A percentile compares a stretch with the other conserved stretches of the same genome.
phyloP scores from a whole-genome alignment of 1,284 basidiomycete genomes.

The Abortiporus biennis region DNA sequence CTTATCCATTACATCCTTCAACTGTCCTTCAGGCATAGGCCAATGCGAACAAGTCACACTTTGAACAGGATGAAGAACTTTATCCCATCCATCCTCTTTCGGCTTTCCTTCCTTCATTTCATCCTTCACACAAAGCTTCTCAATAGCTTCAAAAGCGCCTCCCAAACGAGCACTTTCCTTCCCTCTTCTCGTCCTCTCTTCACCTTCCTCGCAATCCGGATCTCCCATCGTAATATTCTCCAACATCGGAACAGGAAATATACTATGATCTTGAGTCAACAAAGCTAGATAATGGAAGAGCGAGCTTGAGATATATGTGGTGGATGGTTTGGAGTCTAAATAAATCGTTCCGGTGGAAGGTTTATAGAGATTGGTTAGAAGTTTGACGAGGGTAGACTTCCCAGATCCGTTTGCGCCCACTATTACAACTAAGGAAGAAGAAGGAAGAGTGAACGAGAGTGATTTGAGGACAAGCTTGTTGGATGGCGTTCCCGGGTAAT shows the following conservation, averaged over 20 bases:
- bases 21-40: not conserved
- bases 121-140: conserved; percentile 48
- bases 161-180: conserved; percentile 31
- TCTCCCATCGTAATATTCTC: conserved; percentile 69
- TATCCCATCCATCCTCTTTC: conserved; percentile 51
- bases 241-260: conserved; percentile 63
- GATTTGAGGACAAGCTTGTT: conserved; percentile 44
- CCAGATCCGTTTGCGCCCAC: conserved; percentile 71
- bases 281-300: conserved; percentile 52
- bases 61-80: conserved; percentile 17
- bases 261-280: conserved; percentile 66
- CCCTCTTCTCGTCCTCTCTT: not conserved
- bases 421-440: conserved; percentile 44
- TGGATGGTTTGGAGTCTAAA: conserved; percentile 51
- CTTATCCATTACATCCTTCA: conserved; percentile 5
- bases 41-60: conserved; percentile 1
- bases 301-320: conserved; percentile 45
- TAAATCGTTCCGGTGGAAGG: conserved; percentile 54
- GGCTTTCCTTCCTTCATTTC: conserved; percentile 29
- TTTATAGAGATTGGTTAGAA: conserved; percentile 61
- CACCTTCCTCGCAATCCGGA: conserved; percentile 22
- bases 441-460: conserved; percentile 54
- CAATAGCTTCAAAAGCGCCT: conserved; percentile 54
- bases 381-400: conserved; percentile 67
- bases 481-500: conserved; percentile 41